These are phyloP conservation scores for Ceratocystis harringtonii DNA, from an alignment of 2,329 filamentous ascomycete genomes.

Conservation along the genomic window DNA sequence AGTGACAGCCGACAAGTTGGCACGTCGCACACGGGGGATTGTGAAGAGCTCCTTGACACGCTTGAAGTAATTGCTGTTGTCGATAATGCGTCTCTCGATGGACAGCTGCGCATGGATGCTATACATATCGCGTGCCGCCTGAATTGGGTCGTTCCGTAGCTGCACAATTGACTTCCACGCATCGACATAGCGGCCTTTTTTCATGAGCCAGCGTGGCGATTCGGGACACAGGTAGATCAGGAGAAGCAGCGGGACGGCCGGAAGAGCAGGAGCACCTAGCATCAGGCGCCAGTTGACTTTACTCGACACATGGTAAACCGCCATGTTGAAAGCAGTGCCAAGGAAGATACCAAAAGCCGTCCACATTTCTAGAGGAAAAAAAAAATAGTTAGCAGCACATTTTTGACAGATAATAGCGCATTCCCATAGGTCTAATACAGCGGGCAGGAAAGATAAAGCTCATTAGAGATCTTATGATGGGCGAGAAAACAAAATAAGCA, in stretches of 20 bases:
- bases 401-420: not conserved
- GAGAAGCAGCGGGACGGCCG: slow-evolving; percentile 44
- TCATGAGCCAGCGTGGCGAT: slow-evolving; percentile 51
- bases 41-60: slow-evolving; percentile 43
- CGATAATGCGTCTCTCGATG: slow-evolving; percentile 24
- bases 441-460: no score
- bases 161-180: slow-evolving; percentile 42
- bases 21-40: slow-evolving; percentile 41
- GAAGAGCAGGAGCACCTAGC: slow-evolving; percentile 46
- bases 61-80: slow-evolving; percentile 32
- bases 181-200: slow-evolving; percentile 39
- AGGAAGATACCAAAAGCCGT: slow-evolving; percentile 46
- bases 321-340: slow-evolving; percentile 50
- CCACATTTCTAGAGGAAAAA: slow-evolving; percentile 29
- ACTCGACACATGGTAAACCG: slow-evolving; percentile 41
- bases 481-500: not conserved
- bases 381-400: not conserved
- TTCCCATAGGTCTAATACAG: not conserved
- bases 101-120: slow-evolving; percentile 33
- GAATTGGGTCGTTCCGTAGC: slow-evolving; percentile 42
- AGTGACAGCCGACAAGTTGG: slow-evolving; percentile 49
- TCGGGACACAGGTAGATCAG: slow-evolving; percentile 47
- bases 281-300: slow-evolving; percentile 45
- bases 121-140: slow-evolving; percentile 48
- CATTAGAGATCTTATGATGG: not conserved